Evolutionary conservation across 257 asterid genomes (phyloP), one percentile per base, ranked within the genome.

Genomic region (Ilex aquifolium): DNA sequence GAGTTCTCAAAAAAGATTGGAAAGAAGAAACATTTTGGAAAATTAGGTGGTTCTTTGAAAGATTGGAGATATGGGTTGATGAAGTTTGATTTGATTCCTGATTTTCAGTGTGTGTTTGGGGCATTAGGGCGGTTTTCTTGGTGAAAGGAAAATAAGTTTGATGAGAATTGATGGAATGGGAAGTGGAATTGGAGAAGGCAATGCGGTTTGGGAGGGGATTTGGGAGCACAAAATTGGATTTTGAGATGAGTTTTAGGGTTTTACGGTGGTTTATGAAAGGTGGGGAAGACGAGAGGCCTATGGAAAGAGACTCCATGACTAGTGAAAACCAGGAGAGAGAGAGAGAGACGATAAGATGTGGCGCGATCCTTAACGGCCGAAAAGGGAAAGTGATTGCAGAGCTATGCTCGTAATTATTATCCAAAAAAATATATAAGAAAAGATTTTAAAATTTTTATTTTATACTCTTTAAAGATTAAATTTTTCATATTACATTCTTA

Each of bases 301-400:
- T 48, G 73, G 86, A 86, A 17, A 86, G 76, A 70, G 92, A 77
- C 87, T 83, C 96, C 98, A 91, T 88, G 54, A 44, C 27, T 16
- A 44, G 32, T 27, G 57, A 50, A 14, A 10, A 7, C 29, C 16
- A n/a, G 46, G 27, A 39, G 60, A 31, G 29, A 50, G 54, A 57
- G 60, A 54, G 58, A 44, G 66, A 54, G 44, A 57, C 61, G 80
- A 81, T 68, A 77, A 72, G 82, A 68, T 76, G 67, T 70, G 87
- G 84, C 82, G 77, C 89, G 82, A 77, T 64, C 57, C 54, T 70
- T 57, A 71, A 66, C 74, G 79, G 69, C 54, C 27, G 12, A 31
- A 10, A 10, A 12, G 52, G 4, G 13, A 0, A 36, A 36, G 42
- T 8, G 8, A 36, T 46, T 46, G n/a, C 7, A 11, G 48, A 42